These are phyloP conservation scores for Calamus simplicifolius DNA, from an alignment of 176 grass and related monocot species.

Conservation along the genomic window DNA sequence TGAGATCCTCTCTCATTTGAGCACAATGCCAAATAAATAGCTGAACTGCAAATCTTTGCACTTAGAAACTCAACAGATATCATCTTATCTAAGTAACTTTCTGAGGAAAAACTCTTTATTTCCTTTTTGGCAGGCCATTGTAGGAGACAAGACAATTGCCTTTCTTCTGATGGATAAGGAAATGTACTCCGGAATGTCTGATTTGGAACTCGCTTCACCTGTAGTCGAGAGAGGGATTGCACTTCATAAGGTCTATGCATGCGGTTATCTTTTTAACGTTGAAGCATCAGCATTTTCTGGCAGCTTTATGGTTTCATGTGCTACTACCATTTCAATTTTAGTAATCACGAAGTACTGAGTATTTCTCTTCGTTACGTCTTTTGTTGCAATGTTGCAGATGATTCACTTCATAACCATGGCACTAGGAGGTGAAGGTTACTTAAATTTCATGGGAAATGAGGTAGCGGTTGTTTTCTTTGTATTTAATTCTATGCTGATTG, in stretches of 20 bases:
- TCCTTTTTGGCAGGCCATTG: constrained; percentile 60
- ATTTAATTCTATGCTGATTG: neutral
- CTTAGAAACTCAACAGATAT: neutral
- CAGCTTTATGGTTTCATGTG: neutral
- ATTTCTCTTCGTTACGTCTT: no score
- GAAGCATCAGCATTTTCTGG: neutral
- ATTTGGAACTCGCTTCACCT: constrained; percentile 78
- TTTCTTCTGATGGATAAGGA: constrained; percentile 97
- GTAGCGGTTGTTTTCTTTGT: constrained; percentile 24
- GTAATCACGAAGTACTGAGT: no score
- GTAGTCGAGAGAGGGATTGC: constrained; percentile 78
- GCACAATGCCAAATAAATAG: no score
- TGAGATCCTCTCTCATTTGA: no score
- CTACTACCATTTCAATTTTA: neutral
- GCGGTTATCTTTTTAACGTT: neutral
- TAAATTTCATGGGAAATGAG: constrained; percentile 99
- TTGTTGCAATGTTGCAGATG: constrained; percentile 51
- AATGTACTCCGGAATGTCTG: constrained; percentile 98
- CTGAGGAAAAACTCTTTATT: neutral
- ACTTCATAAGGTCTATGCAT: constrained; percentile 64
- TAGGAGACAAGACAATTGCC: constrained; percentile 90
- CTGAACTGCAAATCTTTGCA: no score
- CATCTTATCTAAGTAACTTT: constrained; percentile 9
- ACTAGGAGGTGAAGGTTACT: constrained; percentile 91
- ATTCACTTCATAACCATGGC: constrained; percentile 94